Conservation (phyloP, 2,329 filamentous ascomycete genomes). For the Fusarium kyushuense region DNA sequence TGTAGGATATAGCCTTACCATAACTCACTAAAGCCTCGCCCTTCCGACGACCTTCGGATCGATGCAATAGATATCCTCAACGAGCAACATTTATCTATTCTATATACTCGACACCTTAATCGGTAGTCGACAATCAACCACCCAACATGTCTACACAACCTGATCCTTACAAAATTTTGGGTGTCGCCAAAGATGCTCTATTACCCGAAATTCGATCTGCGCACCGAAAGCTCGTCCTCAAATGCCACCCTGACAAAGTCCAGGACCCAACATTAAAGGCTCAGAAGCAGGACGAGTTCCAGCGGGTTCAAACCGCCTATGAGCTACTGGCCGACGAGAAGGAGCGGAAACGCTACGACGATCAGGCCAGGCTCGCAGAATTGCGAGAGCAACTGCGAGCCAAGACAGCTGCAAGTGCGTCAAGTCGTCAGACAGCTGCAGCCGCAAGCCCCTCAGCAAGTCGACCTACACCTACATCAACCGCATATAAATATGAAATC, state of each 20-base stretch:
- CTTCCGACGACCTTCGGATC: conserved; percentile 41
- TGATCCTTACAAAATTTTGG: conserved; percentile 85
- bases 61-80: conserved; percentile 43
- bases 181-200: conserved; percentile 78
- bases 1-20: conserved; percentile 44
- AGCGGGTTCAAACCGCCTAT: conserved; percentile 92
- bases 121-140: conserved; percentile 26
- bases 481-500: conserved; percentile 59
- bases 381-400: conserved; percentile 67
- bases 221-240: conserved; percentile 87
- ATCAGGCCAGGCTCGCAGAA: conserved; percentile 75
- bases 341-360: conserved; percentile 81
- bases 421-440: conserved; percentile 21
- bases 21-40: conserved; percentile 39
- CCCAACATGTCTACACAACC: conserved; percentile 63
- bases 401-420: conserved; percentile 49
- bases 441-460: conserved; percentile 30
- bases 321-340: conserved; percentile 86
- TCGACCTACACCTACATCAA: conserved; percentile 54
- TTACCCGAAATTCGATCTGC: conserved; percentile 79
- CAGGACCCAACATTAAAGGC: conserved; percentile 81
- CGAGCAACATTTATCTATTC: conserved; percentile 16
- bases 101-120: conserved; percentile 35
- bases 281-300: conserved; percentile 87
- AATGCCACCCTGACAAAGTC: conserved; percentile 92